phyloP scores from a whole-genome alignment of 257 asterid species.

The Fraxinus cuspidata region DNA sequence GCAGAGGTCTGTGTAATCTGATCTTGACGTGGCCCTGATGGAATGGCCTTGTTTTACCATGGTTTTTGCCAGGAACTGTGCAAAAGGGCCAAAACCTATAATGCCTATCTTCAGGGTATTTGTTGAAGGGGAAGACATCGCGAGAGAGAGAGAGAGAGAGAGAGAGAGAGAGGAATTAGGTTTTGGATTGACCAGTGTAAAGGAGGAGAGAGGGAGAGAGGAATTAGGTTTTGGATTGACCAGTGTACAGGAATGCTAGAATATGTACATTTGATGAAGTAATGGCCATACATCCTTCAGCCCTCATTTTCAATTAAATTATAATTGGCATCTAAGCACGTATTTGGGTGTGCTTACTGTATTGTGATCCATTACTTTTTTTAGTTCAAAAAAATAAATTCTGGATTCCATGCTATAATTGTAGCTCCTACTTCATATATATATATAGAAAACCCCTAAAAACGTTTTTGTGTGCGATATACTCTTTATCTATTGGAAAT shows the following conservation, averaged over 20 bases:
- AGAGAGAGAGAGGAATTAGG: not conserved
- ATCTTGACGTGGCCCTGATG: constrained; percentile 68
- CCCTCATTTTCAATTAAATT: no score
- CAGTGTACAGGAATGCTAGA: not conserved
- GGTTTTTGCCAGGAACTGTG: constrained; percentile 66
- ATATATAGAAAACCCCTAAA: no score
- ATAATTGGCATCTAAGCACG: no score
- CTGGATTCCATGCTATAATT: no score
- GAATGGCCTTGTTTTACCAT: constrained; percentile 71
- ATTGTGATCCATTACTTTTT: no score
- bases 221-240: not conserved
- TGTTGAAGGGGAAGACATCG: constrained; percentile 37
- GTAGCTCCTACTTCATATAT: no score
- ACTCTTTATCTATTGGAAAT: no score
- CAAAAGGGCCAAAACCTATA: constrained; percentile 83
- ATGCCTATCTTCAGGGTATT: constrained; percentile 61
- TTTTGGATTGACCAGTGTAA: not conserved
- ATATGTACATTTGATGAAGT: no score
- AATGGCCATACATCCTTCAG: not conserved
- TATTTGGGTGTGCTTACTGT: no score
- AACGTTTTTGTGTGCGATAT: no score
- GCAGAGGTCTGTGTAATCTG: constrained; percentile 67
- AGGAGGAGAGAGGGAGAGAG: not conserved
- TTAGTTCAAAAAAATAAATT: no score
- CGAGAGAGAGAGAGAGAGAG: constrained; percentile 2